Conservation (phyloP, 1,284 basidiomycete species). For the Trametes hirsuta region DNA sequence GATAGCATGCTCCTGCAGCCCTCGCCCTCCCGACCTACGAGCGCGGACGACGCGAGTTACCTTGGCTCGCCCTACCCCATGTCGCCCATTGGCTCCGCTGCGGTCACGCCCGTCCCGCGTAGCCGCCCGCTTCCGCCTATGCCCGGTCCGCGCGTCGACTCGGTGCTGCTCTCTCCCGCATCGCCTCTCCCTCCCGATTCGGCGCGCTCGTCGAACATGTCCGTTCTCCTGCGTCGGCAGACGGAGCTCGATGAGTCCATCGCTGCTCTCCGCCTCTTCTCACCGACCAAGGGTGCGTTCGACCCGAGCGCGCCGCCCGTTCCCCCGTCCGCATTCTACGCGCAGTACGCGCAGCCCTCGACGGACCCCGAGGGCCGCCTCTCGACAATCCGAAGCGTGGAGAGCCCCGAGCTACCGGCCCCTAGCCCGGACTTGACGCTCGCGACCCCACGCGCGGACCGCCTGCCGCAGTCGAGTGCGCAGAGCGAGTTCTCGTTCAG, state of each 20-base stretch:
- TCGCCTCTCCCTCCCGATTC: slow-evolving; percentile 24
- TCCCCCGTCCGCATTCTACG: slow-evolving; percentile 8
- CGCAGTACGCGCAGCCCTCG: slow-evolving; percentile 1
- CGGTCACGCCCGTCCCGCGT: slow-evolving; percentile 16
- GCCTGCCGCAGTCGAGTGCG: slow-evolving; percentile 35
- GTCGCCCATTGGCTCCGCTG: slow-evolving; percentile 18
- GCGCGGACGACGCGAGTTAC: slow-evolving; percentile 6
- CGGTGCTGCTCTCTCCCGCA: slow-evolving; percentile 15
- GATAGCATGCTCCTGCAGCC: slow-evolving; percentile 5
- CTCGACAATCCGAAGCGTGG: slow-evolving; percentile 3
- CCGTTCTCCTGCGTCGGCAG: slow-evolving; percentile 62
- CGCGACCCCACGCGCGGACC: slow-evolving; percentile 28
- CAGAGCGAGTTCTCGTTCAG: slow-evolving; percentile 71
- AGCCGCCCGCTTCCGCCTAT: slow-evolving; percentile 25
- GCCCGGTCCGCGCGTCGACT: slow-evolving; percentile 12
- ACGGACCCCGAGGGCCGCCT: neutral
- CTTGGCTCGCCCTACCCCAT: slow-evolving; percentile 8
- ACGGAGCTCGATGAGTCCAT: slow-evolving; percentile 68
- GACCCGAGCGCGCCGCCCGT: slow-evolving; percentile 12
- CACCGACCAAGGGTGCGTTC: slow-evolving; percentile 33
- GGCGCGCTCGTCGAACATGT: slow-evolving; percentile 40
- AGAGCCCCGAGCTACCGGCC: slow-evolving; percentile 13
- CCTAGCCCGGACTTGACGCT: slow-evolving; percentile 23
- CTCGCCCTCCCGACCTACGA: slow-evolving; percentile 10
- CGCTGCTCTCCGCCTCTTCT: slow-evolving; percentile 55